A percentile compares a stretch with the other conserved stretches of the same genome.
These are phyloP conservation scores for Populus euphratica DNA, from an alignment of 345 rosid species.

Conservation along the genomic window DNA sequence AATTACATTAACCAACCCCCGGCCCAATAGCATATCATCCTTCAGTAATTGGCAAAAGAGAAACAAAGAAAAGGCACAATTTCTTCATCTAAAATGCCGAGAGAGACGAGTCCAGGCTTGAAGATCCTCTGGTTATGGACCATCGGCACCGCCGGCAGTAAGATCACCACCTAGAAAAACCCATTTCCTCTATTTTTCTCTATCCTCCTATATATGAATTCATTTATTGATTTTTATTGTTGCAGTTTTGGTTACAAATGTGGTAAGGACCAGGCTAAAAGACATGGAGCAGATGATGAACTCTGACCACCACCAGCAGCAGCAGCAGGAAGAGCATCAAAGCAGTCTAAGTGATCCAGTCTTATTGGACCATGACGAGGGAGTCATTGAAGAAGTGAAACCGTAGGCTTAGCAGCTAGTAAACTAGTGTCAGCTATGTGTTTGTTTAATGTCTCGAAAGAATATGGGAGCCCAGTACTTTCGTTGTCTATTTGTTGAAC, in stretches of 20 bases:
- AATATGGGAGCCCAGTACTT: neutral
- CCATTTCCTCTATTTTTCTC: neutral
- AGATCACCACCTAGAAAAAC: neutral
- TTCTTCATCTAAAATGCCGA: slow-evolving; percentile 37
- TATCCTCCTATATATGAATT: neutral
- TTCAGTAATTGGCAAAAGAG: neutral
- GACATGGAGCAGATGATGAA: slow-evolving; percentile 56
- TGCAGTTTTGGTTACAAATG: slow-evolving; percentile 68
- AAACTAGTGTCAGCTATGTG: neutral
- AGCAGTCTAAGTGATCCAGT: neutral
- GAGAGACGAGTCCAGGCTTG: slow-evolving; percentile 71
- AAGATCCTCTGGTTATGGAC: slow-evolving; percentile 88
- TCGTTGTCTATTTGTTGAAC: neutral
- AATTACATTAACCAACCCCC: neutral
- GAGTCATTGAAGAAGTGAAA: neutral
- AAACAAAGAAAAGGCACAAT: neutral
- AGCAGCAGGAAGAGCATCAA: slow-evolving; percentile 13
- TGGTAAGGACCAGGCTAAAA: slow-evolving; percentile 59
- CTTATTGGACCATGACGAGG: neutral
- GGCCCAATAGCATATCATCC: neutral
- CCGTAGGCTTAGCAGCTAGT: neutral
- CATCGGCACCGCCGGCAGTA: slow-evolving; percentile 76
- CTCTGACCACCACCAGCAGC: slow-evolving; percentile 26
- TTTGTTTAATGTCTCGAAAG: neutral
- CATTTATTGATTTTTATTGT: neutral